Conservation (phyloP, 225 moss, liverwort and hornwort species). For the Rhytidiadelphus loreus region DNA sequence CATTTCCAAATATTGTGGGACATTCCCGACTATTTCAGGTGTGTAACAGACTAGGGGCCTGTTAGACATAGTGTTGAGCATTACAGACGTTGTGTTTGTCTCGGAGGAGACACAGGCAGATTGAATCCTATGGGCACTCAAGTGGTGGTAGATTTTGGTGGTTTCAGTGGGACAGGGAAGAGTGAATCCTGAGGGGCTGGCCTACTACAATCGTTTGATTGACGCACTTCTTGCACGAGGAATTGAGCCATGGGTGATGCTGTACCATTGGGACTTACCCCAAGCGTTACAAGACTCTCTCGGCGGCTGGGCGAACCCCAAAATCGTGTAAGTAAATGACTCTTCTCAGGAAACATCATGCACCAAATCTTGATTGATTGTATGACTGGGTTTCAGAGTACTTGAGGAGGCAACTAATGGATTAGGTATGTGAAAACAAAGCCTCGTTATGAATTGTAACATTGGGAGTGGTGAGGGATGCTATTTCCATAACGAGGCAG, state of each 20-base stretch:
- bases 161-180: conserved; percentile 39
- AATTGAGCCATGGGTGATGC: conserved; percentile 45
- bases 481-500: not conserved
- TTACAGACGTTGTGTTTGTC: not conserved
- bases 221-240: conserved; percentile 37
- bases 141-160: not conserved
- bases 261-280: conserved; percentile 72
- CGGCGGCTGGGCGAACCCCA: conserved; percentile 50
- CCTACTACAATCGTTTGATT: conserved; percentile 63
- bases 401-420: not conserved
- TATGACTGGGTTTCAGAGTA: not conserved
- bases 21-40: not conserved
- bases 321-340: conserved; percentile 37
- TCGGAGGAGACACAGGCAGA: not conserved
- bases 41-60: not conserved
- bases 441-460: not conserved
- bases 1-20: not conserved
- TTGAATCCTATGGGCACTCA: not conserved
- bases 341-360: not conserved
- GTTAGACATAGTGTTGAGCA: not conserved
- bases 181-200: conserved; percentile 53
- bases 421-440: not conserved
- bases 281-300: conserved; percentile 52
- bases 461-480: not conserved
- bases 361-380: not conserved